Conservation (phyloP, 129 eudicot species). For the Saposhnikovia divaricata region DNA sequence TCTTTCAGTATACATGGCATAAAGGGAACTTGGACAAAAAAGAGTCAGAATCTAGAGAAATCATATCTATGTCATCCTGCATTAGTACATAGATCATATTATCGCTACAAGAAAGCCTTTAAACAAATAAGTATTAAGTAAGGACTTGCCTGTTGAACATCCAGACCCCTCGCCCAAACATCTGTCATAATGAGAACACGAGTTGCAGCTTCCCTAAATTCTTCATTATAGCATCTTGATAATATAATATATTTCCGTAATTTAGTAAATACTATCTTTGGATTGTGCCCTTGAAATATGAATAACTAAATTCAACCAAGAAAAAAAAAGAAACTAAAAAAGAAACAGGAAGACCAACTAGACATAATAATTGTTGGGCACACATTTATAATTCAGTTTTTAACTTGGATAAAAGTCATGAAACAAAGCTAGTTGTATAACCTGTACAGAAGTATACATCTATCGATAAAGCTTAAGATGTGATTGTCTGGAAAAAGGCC, state of each 20-base stretch:
- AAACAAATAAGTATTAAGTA: neutral
- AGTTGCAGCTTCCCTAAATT: conserved; percentile 63
- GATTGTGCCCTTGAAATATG: neutral
- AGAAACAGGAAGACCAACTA: neutral
- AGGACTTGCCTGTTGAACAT: conserved; percentile 81
- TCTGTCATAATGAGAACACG: conserved; percentile 91
- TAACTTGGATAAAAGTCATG: neutral
- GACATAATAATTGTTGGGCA: neutral
- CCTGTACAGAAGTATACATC: neutral
- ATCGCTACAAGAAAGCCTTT: conserved; percentile 6
- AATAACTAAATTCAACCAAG: neutral
- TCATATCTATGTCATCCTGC: conserved; percentile 70
- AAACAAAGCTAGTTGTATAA: neutral
- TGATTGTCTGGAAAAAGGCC: neutral
- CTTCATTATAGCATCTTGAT: conserved; percentile 76
- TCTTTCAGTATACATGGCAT: conserved; percentile 77
- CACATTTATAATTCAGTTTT: neutral
- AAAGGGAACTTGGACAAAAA: conserved; percentile 72
- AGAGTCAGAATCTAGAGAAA: conserved; percentile 59
- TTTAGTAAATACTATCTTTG: neutral
- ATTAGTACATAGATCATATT: conserved; percentile 14
- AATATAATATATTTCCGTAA: neutral
- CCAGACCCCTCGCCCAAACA: conserved; percentile 88
- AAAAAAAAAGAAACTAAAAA: neutral
- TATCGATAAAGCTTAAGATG: neutral